A percentile compares a stretch with the other conserved stretches of the same genome.
Evolutionary conservation across 306 rosid species (phyloP).

Genomic region (Alnus glutinosa): DNA sequence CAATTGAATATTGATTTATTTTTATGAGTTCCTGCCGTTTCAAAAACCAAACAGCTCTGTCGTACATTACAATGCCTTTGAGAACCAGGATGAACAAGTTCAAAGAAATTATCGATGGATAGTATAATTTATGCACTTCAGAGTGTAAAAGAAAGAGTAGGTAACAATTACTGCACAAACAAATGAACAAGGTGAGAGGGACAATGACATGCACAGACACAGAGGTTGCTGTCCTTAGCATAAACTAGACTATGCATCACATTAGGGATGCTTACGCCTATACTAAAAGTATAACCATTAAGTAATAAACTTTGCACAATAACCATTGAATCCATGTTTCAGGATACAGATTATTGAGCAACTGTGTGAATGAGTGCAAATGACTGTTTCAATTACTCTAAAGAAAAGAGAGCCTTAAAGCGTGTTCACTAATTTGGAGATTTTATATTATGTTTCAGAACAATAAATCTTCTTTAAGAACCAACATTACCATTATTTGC

Average conservation of each 20-base stretch:
- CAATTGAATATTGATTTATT: constrained; percentile 18
- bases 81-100: constrained; percentile 24
- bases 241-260: not conserved
- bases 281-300: not conserved
- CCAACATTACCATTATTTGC: not conserved
- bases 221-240: not conserved
- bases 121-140: not conserved
- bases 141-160: not conserved
- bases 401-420: not conserved
- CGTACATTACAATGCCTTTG: constrained; percentile 19
- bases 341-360: not conserved
- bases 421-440: not conserved
- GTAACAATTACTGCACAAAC: not conserved
- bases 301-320: not conserved
- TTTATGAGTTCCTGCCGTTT: constrained; percentile 23
- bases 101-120: not conserved
- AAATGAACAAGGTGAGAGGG: not conserved
- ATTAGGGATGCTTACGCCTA: not conserved
- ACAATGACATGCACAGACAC: not conserved
- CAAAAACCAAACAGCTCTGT: constrained; percentile 36
- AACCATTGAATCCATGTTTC: not conserved
- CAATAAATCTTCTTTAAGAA: not conserved
- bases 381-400: not conserved
- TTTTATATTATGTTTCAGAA: not conserved
- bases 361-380: not conserved